Base-by-base conservation (phyloP, 306 rosid species). In the Quillaja saponaria region DNA sequence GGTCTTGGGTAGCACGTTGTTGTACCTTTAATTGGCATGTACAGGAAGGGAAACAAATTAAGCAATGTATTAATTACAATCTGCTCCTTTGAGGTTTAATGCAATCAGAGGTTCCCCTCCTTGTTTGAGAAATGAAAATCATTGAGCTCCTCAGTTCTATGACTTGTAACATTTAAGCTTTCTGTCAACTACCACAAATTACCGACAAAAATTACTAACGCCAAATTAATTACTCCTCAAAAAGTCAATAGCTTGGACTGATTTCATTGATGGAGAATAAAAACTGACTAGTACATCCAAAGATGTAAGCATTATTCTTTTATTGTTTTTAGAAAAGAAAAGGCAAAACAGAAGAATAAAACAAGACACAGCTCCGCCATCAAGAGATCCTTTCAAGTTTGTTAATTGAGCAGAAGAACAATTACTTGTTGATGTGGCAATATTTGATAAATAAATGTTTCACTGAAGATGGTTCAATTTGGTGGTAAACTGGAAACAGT, bases 1-100 rank as follows among this genome's bases (percentile, higher is more conserved):
- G 99, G 81, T 92, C 99, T 82, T 92, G 96, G 40, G 90, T 85
- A 31, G 95, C 95, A 58, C 74, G 81, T 59, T 83, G 96, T 76
- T 92, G 95, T 55, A 78, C 91, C 99, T 92, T 70, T 74, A 63
- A 69, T 74, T 55, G 76, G 73, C 63, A 66, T 18, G 49, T 50
- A 62, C 52, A 61, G 12, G 31, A 63, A 42, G 52, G 62, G 34
- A 57, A 56, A 33, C 13, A 25, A 49, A 11, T n/a, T n/a, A 49
- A 31, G 49, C 44, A 34, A 28, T 59, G 42, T 54, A 55, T 34
- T 11, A 41, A 48, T 42, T 6, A 42, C 56, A 12, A 54, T 7
- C 5, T 17, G 10, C 9, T 21, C 16, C 47, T 52, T 66, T 44
- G 51, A 45, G 44, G 55, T 58, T 40, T 35, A 44, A 38, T 45